phyloP scores from a whole-genome alignment of 2,329 filamentous ascomycete genomes.

The Diaporthe capsici region DNA sequence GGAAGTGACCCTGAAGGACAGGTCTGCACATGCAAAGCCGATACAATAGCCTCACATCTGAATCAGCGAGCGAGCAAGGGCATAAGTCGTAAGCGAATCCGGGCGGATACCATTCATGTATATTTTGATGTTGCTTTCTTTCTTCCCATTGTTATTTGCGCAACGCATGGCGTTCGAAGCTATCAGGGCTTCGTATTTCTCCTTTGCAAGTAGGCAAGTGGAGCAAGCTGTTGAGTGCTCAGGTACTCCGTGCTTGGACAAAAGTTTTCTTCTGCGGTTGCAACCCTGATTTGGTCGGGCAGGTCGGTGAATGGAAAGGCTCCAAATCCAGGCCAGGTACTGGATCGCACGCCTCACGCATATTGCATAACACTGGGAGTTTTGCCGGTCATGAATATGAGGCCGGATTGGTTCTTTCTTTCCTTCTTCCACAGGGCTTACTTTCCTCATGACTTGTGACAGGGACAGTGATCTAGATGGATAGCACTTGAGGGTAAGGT shows the following conservation, averaged over 20 bases:
- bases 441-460: not conserved
- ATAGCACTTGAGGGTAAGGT: not conserved
- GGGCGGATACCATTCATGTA: constrained; percentile 25
- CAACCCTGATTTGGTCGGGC: not conserved
- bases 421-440: not conserved
- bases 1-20: not conserved
- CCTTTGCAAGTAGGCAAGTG: not conserved
- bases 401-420: not conserved
- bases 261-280: constrained; percentile 1
- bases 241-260: not conserved
- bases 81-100: constrained; percentile 5
- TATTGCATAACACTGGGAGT: constrained; percentile 23
- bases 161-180: constrained; percentile 23
- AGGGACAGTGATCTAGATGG: not conserved
- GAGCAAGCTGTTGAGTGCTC: not conserved
- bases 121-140: not conserved
- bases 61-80: constrained; percentile 7
- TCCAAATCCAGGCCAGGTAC: constrained; percentile 14
- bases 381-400: constrained; percentile 2
- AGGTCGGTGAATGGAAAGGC: not conserved
- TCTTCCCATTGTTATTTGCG: not conserved
- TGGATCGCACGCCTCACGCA: not conserved
- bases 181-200: constrained; percentile 17
- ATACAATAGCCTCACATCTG: constrained; percentile 7
- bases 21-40: not conserved